phyloP scores from a whole-genome alignment of 2,329 filamentous ascomycete genomes.

The Botrytis tulipae region DNA sequence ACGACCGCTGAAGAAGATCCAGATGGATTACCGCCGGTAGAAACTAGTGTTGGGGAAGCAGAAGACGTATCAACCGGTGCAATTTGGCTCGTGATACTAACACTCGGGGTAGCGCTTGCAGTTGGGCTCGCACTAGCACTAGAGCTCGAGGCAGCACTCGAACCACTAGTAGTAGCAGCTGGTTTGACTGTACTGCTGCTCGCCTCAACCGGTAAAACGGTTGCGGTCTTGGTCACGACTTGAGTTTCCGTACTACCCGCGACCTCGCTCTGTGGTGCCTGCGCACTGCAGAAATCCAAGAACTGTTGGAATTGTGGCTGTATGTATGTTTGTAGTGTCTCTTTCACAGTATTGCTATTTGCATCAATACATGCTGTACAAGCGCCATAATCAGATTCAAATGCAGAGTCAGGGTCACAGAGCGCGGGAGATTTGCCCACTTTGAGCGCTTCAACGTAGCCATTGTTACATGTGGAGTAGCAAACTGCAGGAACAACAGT shows the following conservation, averaged over 20 bases:
- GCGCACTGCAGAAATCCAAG: conserved; percentile 31
- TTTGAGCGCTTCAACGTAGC: conserved; percentile 46
- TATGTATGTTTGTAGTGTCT: conserved; percentile 23
- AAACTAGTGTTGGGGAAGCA: not conserved
- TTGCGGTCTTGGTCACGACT: not conserved
- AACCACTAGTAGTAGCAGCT: not conserved
- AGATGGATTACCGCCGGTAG: not conserved
- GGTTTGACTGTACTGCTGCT: not conserved
- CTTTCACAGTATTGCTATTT: conserved; percentile 19
- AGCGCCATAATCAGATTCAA: conserved; percentile 38
- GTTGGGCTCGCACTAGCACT: not conserved
- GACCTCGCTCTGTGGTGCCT: conserved; percentile 22
- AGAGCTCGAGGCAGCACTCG: not conserved
- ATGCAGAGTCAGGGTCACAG: conserved; percentile 47
- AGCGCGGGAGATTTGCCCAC: conserved; percentile 49
- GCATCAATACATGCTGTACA: conserved; percentile 41
- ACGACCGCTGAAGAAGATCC: not conserved
- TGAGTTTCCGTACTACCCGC: conserved; percentile 22
- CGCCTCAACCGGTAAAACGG: conserved; percentile 1
- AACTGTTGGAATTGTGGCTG: conserved; percentile 32
- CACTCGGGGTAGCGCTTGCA: not conserved
- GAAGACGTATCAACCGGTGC: not conserved
- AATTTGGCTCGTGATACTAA: conserved; percentile 17
- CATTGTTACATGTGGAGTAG: conserved; percentile 52
- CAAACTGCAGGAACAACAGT: conserved; percentile 49